Evolutionary conservation across 306 rosid genomes (phyloP), one percentile per base, ranked within the genome.

Genomic region (Cercis canadensis): DNA sequence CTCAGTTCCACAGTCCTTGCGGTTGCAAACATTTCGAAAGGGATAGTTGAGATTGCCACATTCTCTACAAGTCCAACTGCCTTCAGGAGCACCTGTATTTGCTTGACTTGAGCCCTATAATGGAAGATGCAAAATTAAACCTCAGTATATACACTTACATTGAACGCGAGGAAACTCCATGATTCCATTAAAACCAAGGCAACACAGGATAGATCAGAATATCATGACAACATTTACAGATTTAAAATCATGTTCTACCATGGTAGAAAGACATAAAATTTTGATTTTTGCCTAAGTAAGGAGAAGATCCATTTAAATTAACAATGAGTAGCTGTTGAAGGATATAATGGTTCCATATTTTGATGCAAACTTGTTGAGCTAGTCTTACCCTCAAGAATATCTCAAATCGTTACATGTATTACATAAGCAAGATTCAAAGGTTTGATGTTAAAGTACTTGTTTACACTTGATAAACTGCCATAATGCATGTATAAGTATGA

Each of bases 1-100:
- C 83, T 80, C 83, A 65, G 54, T 57, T 66, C 81, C 81, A 61
- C 85, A 80, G 8, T 57, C 83, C 75, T 80, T 80, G 4, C 73
- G 53, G 77, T 84, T 84, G 81, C 88, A 84, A 17, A 70, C 80
- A 56, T 52, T 73, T 65, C 85, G 69, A 62, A 80, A 84, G 33
- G 83, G 88, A 67, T 84, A 80, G 72, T 84, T 84, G 46, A 84
- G 53, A 36, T 80, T 76, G 17, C 85, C 88, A 14, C 85, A 84
- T 9, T 84, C 74, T 67, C 4, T 39, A 67, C 85, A 84, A 17
- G 68, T 77, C 85, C 83, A 84, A 73, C 83, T 77, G 60, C 88
- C 88, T 55, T 80, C 88, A 32, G 82, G 87, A 47, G 56, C 51
- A 36, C 67, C 51, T 29, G 49, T 13, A 50, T 68, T 72, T 68